These are phyloP conservation scores for Fusarium tjaetaba DNA, from an alignment of 2,329 filamentous ascomycete genomes.

Conservation along the genomic window DNA sequence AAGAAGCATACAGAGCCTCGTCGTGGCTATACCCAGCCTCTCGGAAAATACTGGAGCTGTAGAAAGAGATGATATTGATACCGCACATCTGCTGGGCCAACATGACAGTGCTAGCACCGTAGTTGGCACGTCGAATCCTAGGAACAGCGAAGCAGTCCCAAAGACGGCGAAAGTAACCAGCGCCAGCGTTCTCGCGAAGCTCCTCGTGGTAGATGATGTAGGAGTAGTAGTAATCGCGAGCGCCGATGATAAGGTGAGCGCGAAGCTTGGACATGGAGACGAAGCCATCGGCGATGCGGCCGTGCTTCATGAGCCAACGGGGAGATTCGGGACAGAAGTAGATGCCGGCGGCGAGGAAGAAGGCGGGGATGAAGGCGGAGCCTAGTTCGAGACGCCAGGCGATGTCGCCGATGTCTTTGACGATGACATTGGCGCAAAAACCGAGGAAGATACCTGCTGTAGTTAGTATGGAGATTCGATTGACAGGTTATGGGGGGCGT, in stretches of 20 bases:
- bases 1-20: slow-evolving; percentile 9
- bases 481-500: accelerated
- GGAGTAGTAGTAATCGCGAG: slow-evolving; percentile 68
- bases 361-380: slow-evolving; percentile 68
- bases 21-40: not conserved
- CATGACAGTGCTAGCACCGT: slow-evolving; percentile 85
- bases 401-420: slow-evolving; percentile 39
- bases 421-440: slow-evolving; percentile 50
- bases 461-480: accelerated
- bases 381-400: slow-evolving; percentile 61
- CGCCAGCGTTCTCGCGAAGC: slow-evolving; percentile 50
- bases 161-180: slow-evolving; percentile 59
- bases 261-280: slow-evolving; percentile 62
- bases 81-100: slow-evolving; percentile 76
- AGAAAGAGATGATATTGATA: slow-evolving; percentile 61
- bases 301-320: slow-evolving; percentile 73
- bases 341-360: slow-evolving; percentile 63
- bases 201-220: slow-evolving; percentile 56
- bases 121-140: slow-evolving; percentile 74
- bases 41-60: slow-evolving; percentile 22
- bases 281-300: slow-evolving; percentile 68
- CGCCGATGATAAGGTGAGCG: slow-evolving; percentile 64
- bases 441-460: slow-evolving; percentile 52
- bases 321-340: slow-evolving; percentile 73
- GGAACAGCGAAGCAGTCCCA: slow-evolving; percentile 74